Evolutionary conservation across 148 eudicot species (phyloP), one percentile per base, ranked within the genome.

Genomic region (Suaeda aralocaspica): DNA sequence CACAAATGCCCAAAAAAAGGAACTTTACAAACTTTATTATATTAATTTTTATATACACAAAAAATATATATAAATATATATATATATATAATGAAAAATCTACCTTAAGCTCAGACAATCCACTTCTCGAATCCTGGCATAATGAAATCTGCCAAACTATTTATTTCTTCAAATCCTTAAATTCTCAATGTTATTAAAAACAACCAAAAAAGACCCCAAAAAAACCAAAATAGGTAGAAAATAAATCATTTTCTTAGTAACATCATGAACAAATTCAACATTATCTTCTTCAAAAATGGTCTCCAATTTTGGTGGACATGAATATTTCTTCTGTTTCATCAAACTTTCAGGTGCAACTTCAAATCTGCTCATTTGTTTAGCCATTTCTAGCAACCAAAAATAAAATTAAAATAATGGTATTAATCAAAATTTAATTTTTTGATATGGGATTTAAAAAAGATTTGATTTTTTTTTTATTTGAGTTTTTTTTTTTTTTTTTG

Each of bases 271-370:
- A 64, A 50, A 63, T 45, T 75, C 73, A 8, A 41, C 24, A 18
- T 57, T 57, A 18, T 70, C 74, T 55, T 78, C 78, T 74, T 78
- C 81, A 30, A 68, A 65, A 67, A 78, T 78, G 45, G 81, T 78
- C 66, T 74, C 81, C 39, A 78, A 71, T 36, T 58, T 74, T 3
- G 74, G 81, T 15, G 76, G 73, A 24, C 2, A 24, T 14, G 74
- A 52, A 52, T 74, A 64, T 58, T 24, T 69, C 71, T 68, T 69
- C 6, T 63, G 75, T 31, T 39, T 65, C 11, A 78, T 42, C 28
- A 67, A 41, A 31, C 22, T 49, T 16, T 65, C 26, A 16, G 80
- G 76, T n/a, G 76, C 76, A 16, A 77, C 80, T 58, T 78, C 82
- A 29, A 70, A 61, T 74, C 62, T 68, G 25, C 56, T 46, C 53